Base-by-base conservation (phyloP, 495 filamentous ascomycete species). In the Penicillium canariense region DNA sequence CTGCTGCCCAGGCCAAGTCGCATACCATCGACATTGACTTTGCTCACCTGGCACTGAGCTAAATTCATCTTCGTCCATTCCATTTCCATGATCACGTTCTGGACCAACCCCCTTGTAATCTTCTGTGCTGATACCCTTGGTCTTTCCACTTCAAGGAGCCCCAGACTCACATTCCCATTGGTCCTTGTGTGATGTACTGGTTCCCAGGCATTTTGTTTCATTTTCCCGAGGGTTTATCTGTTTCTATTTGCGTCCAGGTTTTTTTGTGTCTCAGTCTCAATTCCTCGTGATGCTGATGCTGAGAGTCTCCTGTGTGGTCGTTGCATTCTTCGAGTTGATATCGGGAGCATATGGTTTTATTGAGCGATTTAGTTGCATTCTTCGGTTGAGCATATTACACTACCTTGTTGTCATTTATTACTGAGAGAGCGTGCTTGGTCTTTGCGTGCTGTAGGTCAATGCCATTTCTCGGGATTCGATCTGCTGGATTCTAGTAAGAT, bases 11-110 rank as follows among this genome's bases (percentile, higher is more conserved):
- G 54, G 25, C 36, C 15, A 58, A 67, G 47, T 44, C 60, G 9
- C 48, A 59, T 36, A 61, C 62, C 14, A 58, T 61, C 34, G 67
- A 68, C 30, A 56, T 71, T 54, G 69, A 72, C 46, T 63, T 70
- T 47, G 61, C 52, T 40, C 67, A 53, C 23, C 56, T 68, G 46
- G 50, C 68, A 17, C 54, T 72, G 47, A 63, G 61, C 52, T 70
- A 61, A 44, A 23, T 15, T 36, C 17, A 12, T 44, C n/a, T n/a
- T n/a, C 48, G 43, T 31, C 28, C 9, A 8, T 5, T 23, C 31
- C 38, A 28, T 31, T 23, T 45, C 14, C 53, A 63, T 52, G 5
- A 20, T 58, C 52, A 28, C 35, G 35, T 50, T 50, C 36, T 40
- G 47, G 31, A 23, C 12, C 28, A 17, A 9, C 28, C 30, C 38